A percentile compares a stretch with the other conserved stretches of the same genome.
Evolutionary conservation across 495 filamentous ascomycete species (phyloP).

Genomic region (Podospora pseudopauciseta): DNA sequence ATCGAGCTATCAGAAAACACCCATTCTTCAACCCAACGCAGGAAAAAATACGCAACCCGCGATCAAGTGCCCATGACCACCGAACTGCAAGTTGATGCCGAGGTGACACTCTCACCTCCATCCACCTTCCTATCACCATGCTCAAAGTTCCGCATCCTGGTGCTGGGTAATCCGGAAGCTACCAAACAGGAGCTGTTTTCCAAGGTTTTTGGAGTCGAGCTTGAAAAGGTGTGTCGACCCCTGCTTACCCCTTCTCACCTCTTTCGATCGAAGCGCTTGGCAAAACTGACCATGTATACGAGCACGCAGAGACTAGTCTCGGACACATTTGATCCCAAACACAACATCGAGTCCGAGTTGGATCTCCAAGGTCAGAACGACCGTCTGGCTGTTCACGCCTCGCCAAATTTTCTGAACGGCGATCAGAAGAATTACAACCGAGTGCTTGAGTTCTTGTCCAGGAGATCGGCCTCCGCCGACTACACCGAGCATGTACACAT

Average conservation of each 20-base stretch:
- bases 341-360: constrained; percentile 24
- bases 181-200: constrained; percentile 33
- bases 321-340: constrained; percentile 21
- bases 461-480: constrained; percentile 4
- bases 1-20: background rate
- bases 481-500: constrained; percentile 21
- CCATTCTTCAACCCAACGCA: background rate
- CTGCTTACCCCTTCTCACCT: background rate
- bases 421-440: constrained; percentile 16
- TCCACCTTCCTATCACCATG: constrained; percentile 26
- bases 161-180: constrained; percentile 30
- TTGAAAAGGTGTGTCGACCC: constrained; percentile 21
- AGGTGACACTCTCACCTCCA: constrained; percentile 18
- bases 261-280: background rate
- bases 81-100: background rate
- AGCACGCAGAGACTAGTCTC: constrained; percentile 21
- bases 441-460: constrained; percentile 18
- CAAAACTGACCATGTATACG: background rate
- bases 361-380: constrained; percentile 28
- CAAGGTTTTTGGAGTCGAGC: constrained; percentile 28
- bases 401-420: constrained; percentile 23
- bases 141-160: constrained; percentile 29
- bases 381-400: constrained; percentile 24
- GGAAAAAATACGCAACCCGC: background rate
- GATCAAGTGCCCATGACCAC: background rate